Evolutionary conservation across 768 basidiomycete genomes (phyloP).

Genomic region (Russula dissimulans): DNA sequence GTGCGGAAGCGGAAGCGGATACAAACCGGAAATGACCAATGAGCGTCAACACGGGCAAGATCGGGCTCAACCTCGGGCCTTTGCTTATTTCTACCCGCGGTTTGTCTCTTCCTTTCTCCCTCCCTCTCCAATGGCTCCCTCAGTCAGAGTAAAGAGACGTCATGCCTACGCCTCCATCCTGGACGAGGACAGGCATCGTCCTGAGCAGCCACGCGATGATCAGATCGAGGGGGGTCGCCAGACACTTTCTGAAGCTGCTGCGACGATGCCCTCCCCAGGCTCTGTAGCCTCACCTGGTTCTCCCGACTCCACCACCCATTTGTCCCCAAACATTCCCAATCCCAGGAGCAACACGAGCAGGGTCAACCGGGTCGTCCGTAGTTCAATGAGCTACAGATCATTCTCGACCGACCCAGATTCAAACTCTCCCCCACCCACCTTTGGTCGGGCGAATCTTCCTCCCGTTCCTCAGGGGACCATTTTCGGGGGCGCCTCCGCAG

Average conservation of each 20-base stretch:
- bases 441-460: neutral
- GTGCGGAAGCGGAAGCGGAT: no score
- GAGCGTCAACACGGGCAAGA: neutral
- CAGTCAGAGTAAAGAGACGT: constrained; percentile 14
- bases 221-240: neutral
- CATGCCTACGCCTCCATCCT: constrained; percentile 11
- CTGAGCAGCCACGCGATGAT: neutral
- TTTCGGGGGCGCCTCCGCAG: neutral
- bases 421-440: neutral
- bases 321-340: neutral
- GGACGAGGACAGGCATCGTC: neutral
- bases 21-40: no score
- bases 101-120: neutral
- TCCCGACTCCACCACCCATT: neutral
- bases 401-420: constrained; percentile 6
- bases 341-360: neutral
- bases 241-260: neutral
- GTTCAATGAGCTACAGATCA: constrained; percentile 6
- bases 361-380: constrained; percentile 8
- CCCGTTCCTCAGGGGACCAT: neutral
- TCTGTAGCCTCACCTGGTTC: neutral
- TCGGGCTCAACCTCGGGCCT: neutral
- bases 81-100: neutral
- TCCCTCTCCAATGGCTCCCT: neutral
- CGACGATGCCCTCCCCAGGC: neutral